Percentiles rank a stretch among this genome's conserved stretches.
These are phyloP conservation scores for Amylocarpus encephaloides DNA, from an alignment of 2,329 filamentous ascomycete species.

Conservation along the genomic window DNA sequence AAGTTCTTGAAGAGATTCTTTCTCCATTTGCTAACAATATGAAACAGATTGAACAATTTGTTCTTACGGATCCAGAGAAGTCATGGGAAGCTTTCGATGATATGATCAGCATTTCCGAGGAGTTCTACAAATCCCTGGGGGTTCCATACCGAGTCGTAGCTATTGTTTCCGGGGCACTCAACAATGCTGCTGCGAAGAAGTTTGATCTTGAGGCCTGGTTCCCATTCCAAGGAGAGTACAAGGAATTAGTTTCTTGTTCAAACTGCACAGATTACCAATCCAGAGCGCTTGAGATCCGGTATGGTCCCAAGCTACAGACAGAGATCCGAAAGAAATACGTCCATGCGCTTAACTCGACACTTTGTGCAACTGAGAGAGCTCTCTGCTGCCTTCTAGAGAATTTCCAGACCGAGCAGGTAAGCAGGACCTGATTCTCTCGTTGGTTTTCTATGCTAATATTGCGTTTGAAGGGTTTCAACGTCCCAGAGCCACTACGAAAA, in stretches of 20 bases:
- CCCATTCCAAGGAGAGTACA: slow-evolving; percentile 94
- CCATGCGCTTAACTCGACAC: slow-evolving; percentile 83
- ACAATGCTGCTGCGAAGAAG: slow-evolving; percentile 86
- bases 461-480: slow-evolving; percentile 57
- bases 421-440: slow-evolving; percentile 24
- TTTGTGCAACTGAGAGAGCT: slow-evolving; percentile 86
- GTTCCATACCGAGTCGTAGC: slow-evolving; percentile 88
- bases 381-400: slow-evolving; percentile 95
- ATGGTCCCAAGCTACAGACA: slow-evolving; percentile 78
- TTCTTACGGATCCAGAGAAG: slow-evolving; percentile 77
- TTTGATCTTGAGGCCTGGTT: slow-evolving; percentile 96
- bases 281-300: slow-evolving; percentile 86
- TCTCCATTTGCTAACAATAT: slow-evolving; percentile 13
- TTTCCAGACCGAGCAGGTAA: slow-evolving; percentile 81
- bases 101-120: slow-evolving; percentile 87
- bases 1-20: slow-evolving; percentile 10
- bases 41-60: slow-evolving; percentile 65
- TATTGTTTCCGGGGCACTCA: slow-evolving; percentile 93
- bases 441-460: neutral
- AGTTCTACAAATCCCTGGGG: slow-evolving; percentile 86
- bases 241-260: slow-evolving; percentile 94
- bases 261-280: slow-evolving; percentile 99
- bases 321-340: slow-evolving; percentile 89
- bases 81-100: slow-evolving; percentile 90
- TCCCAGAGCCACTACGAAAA: slow-evolving; percentile 78